phyloP scores from a whole-genome alignment of 495 filamentous ascomycete species.

The Halenospora varia region DNA sequence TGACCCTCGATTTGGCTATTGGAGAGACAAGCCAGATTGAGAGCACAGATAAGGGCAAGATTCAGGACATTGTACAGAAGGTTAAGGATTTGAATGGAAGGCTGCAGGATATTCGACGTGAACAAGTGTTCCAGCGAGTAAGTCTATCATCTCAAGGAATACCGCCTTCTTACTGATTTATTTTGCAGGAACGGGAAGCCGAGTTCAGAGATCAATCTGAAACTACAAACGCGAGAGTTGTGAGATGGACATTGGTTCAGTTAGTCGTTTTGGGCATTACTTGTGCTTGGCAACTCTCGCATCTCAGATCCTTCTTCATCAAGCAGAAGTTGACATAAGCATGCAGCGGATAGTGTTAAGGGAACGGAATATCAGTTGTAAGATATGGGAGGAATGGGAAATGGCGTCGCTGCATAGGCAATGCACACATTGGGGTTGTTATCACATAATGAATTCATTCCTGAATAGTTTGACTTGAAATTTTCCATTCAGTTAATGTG shows the following conservation, averaged over 20 bases:
- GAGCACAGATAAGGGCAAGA: constrained; percentile 89
- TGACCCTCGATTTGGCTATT: constrained; percentile 89
- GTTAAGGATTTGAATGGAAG: constrained; percentile 87
- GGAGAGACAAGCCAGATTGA: constrained; percentile 95
- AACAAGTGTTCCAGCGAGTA: constrained; percentile 96
- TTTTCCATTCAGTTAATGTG: constrained; percentile 20
- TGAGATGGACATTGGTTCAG: constrained; percentile 92
- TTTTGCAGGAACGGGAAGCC: constrained; percentile 81
- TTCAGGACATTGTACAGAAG: constrained; percentile 83
- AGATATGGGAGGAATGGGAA: not conserved
- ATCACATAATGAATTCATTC: constrained; percentile 18
- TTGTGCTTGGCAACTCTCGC: constrained; percentile 96
- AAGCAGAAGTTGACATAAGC: constrained; percentile 93
- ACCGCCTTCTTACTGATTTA: not conserved
- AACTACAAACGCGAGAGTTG: constrained; percentile 84
- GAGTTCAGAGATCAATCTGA: constrained; percentile 98
- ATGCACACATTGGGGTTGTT: not conserved
- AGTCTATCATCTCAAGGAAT: constrained; percentile 29
- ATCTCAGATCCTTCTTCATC: constrained; percentile 96
- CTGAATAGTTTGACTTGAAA: constrained; percentile 1
- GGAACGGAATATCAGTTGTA: not conserved
- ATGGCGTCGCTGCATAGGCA: not conserved
- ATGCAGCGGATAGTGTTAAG: not conserved
- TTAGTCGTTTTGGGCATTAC: constrained; percentile 76
- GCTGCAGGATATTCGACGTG: constrained; percentile 82